Conservation (phyloP, 176 grass and related monocot species). For the Musa itinerans region DNA sequence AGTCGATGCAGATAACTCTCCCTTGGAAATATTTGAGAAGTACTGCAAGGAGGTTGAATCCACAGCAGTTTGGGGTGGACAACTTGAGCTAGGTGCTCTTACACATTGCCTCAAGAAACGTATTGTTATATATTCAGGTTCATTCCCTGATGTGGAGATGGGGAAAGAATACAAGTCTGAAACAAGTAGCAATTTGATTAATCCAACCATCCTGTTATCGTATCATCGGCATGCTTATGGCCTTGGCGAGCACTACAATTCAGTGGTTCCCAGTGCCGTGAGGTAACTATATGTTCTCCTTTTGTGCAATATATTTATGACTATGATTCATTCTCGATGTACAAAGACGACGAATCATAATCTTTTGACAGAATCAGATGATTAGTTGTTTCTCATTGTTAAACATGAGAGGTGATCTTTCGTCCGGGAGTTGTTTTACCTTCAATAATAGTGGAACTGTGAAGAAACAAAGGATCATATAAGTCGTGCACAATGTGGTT, state of each 20-base stretch:
- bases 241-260: constrained; percentile 96
- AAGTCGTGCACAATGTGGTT: too few species aligned
- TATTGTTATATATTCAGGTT: constrained; percentile 79
- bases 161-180: constrained; percentile 74
- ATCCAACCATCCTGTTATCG: constrained; percentile 56
- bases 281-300: constrained; percentile 4
- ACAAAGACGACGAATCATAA: background rate
- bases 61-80: constrained; percentile 82
- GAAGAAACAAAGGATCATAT: background rate
- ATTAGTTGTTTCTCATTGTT: background rate
- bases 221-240: constrained; percentile 92
- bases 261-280: constrained; percentile 38
- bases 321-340: background rate
- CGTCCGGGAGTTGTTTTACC: background rate
- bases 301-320: constrained; percentile 1
- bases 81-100: constrained; percentile 82
- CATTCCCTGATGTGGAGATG: constrained; percentile 94
- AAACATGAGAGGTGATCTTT: background rate
- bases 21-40: constrained; percentile 47
- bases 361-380: background rate
- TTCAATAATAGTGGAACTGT: too few species aligned
- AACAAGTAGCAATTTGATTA: constrained; percentile 8
- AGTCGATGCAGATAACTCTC: constrained; percentile 30
- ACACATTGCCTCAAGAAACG: constrained; percentile 80
- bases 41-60: constrained; percentile 69